A percentile compares a stretch with the other conserved stretches of the same genome.
phyloP scores from a whole-genome alignment of 2,329 filamentous ascomycete genomes.

The Pseudogymnoascus sp. region DNA sequence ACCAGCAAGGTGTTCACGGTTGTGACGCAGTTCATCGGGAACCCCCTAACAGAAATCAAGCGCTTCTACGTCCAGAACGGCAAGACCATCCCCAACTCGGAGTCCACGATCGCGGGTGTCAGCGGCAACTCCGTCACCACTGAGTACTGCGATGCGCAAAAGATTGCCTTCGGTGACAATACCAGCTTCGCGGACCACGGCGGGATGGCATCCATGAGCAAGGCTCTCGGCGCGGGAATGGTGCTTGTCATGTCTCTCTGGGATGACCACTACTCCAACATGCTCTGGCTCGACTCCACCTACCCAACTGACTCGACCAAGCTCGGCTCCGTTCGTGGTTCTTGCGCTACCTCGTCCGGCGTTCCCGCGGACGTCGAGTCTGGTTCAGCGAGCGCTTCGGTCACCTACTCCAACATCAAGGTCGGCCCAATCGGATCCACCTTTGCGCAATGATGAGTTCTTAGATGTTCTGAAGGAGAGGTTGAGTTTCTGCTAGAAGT shows the following conservation, averaged over 20 bases:
- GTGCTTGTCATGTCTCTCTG: constrained; percentile 55
- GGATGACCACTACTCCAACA: constrained; percentile 50
- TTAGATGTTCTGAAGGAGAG: neutral
- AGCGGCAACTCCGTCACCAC: constrained; percentile 45
- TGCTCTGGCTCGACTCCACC: constrained; percentile 66
- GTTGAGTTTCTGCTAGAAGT: neutral
- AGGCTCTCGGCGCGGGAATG: constrained; percentile 48
- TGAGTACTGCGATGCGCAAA: constrained; percentile 47
- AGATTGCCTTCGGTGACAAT: constrained; percentile 45
- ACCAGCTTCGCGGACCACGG: constrained; percentile 44
- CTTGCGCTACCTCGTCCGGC: constrained; percentile 45
- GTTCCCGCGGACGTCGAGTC: constrained; percentile 41
- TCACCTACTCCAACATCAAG: constrained; percentile 30
- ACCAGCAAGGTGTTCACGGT: constrained; percentile 46
- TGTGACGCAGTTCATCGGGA: constrained; percentile 49
- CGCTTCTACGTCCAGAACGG: constrained; percentile 50
- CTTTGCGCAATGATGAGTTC: constrained; percentile 12
- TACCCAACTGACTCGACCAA: constrained; percentile 43
- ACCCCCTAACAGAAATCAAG: constrained; percentile 42
- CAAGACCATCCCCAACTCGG: constrained; percentile 42
- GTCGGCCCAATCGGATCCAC: constrained; percentile 27
- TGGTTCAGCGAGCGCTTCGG: constrained; percentile 35
- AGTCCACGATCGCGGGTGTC: constrained; percentile 37
- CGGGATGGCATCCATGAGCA: constrained; percentile 46
- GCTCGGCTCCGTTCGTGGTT: constrained; percentile 44